Conservation (phyloP, 2,329 filamentous ascomycete genomes). For the Beauveria medogensis region DNA sequence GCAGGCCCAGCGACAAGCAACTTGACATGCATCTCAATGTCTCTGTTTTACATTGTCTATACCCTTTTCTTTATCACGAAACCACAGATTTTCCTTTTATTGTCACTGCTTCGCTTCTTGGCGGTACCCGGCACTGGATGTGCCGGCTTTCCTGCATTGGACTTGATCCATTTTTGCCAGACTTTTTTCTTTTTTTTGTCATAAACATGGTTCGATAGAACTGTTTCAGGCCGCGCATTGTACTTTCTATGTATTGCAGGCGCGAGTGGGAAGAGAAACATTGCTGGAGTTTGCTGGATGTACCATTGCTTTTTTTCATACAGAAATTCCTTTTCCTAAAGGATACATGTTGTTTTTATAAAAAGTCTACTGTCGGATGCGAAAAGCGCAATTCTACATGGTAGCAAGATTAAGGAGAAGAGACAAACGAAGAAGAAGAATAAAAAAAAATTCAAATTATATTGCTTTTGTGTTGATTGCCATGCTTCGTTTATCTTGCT, state of each 20-base stretch:
- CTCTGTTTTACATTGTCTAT: conserved; percentile 11
- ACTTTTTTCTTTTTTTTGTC: background rate
- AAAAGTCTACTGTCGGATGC: conserved; percentile 3
- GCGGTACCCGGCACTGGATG: background rate
- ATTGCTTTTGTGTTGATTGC: background rate
- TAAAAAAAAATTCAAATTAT: background rate
- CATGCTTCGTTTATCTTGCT: background rate
- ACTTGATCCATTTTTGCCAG: conserved; percentile 5
- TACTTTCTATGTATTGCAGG: background rate
- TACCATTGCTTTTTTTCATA: background rate
- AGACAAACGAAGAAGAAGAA: background rate
- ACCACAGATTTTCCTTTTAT: conserved; percentile 2
- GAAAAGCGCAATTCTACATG: background rate
- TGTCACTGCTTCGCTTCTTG: background rate
- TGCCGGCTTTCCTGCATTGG: background rate
- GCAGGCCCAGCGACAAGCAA: background rate
- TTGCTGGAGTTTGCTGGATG: conserved; percentile 10
- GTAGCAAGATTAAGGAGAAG: background rate
- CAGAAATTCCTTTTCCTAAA: background rate
- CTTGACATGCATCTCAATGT: conserved; percentile 6
- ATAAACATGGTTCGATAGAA: conserved; percentile 8
- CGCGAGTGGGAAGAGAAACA: conserved; percentile 3
- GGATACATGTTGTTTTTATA: background rate
- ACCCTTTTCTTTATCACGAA: conserved; percentile 9
- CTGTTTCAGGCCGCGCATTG: conserved; percentile 3